Percentiles rank a stretch among this genome's conserved stretches.
Conservation (phyloP, 352 stramenopile genomes). For the Globisporangium recalcitrans region DNA sequence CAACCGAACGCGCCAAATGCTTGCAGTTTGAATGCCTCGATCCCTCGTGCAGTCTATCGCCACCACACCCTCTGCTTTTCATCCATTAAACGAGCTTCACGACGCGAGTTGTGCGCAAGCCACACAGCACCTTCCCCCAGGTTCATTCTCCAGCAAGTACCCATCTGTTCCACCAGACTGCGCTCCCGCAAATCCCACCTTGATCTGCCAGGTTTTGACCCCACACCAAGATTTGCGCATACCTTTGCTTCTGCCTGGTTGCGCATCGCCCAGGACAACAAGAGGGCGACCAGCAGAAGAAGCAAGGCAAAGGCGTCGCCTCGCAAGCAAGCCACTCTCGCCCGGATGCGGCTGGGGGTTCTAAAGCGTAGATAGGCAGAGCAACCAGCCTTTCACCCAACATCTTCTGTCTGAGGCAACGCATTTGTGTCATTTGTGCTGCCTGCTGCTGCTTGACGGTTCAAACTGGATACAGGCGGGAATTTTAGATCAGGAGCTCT, state of each 20-base stretch:
- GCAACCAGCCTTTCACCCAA: background rate
- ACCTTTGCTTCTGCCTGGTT: background rate
- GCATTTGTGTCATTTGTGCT: background rate
- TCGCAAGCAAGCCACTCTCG: background rate
- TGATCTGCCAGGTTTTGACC: background rate
- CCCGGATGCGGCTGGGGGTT: background rate
- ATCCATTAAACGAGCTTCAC: background rate
- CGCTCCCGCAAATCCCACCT: background rate
- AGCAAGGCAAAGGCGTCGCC: background rate
- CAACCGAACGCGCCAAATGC: too few relatives aligned
- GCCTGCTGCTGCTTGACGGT: too few relatives aligned
- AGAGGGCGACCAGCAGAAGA: slow-evolving; percentile 6
- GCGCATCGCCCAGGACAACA: background rate
- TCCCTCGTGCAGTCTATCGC: background rate
- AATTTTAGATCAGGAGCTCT: background rate
- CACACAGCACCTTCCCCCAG: background rate
- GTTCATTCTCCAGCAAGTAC: too few relatives aligned
- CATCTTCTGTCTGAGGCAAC: background rate
- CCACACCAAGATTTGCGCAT: background rate
- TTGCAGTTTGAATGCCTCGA: background rate
- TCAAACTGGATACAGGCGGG: background rate
- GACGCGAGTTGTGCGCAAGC: background rate
- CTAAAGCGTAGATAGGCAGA: background rate
- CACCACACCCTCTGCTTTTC: background rate
- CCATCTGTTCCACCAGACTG: background rate